phyloP scores from a whole-genome alignment of 2,329 filamentous ascomycete genomes.

The Nemania abortiva region DNA sequence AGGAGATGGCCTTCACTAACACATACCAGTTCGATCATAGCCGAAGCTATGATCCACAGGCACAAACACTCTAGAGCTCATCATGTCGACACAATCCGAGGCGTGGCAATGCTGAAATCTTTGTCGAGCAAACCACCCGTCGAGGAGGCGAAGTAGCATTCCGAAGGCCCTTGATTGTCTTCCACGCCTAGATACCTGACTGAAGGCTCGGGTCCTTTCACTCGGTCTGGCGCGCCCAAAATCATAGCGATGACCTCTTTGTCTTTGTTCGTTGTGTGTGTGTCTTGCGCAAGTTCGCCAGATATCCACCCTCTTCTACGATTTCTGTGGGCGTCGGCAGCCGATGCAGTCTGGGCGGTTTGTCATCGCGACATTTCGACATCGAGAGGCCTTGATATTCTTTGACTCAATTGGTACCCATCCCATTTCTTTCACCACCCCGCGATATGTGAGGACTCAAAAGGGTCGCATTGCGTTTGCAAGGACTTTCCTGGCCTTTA shows the following conservation, averaged over 20 bases:
- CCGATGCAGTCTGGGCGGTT: slow-evolving; percentile 22
- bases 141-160: slow-evolving; percentile 22
- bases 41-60: slow-evolving; percentile 24
- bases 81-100: slow-evolving; percentile 24
- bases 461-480: slow-evolving; percentile 32
- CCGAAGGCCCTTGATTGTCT: slow-evolving; percentile 23
- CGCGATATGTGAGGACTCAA: slow-evolving; percentile 26
- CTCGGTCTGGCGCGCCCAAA: slow-evolving; percentile 25
- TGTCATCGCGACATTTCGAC: slow-evolving; percentile 19
- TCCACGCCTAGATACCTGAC: neutral
- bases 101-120: slow-evolving; percentile 36
- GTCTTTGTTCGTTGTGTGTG: slow-evolving; percentile 34
- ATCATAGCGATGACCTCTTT: slow-evolving; percentile 15
- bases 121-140: slow-evolving; percentile 38
- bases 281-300: slow-evolving; percentile 21
- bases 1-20: neutral
- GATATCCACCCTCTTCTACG: slow-evolving; percentile 26
- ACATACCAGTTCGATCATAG: neutral
- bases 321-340: slow-evolving; percentile 9
- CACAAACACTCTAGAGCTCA: slow-evolving; percentile 1
- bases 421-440: slow-evolving; percentile 34
- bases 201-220: slow-evolving; percentile 34
- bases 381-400: slow-evolving; percentile 27
- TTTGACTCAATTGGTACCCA: slow-evolving; percentile 40
- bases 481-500: slow-evolving; percentile 36